phyloP scores from a whole-genome alignment of 2,329 filamentous ascomycete species.

The Byssothecium circinans region DNA sequence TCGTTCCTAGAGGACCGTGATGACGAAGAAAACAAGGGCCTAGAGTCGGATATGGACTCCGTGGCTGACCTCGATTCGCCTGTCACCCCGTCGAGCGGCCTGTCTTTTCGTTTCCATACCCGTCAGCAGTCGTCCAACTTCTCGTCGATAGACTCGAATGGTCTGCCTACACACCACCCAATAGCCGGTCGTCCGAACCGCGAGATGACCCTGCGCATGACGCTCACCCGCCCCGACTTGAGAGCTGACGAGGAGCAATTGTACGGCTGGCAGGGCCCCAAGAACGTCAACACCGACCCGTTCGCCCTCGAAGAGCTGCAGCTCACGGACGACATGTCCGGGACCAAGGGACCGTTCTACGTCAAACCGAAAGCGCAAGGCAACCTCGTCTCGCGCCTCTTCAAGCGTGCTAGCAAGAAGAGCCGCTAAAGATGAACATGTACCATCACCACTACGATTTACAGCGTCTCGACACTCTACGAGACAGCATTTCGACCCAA shows the following conservation, averaged over 20 bases:
- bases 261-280: slow-evolving; percentile 60
- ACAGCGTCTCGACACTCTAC: not conserved
- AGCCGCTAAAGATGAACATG: slow-evolving; percentile 15
- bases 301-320: slow-evolving; percentile 58
- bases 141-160: slow-evolving; percentile 36
- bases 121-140: slow-evolving; percentile 35
- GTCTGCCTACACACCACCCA: slow-evolving; percentile 25
- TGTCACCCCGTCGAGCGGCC: slow-evolving; percentile 41
- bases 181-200: slow-evolving; percentile 52
- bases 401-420: slow-evolving; percentile 43
- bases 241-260: slow-evolving; percentile 72
- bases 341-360: slow-evolving; percentile 51
- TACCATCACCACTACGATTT: slow-evolving; percentile 2
- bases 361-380: slow-evolving; percentile 40
- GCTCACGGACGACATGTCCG: slow-evolving; percentile 51
- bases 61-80: slow-evolving; percentile 40
- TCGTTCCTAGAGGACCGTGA: slow-evolving; percentile 42
- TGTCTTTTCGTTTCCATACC: slow-evolving; percentile 36
- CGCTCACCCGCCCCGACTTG: slow-evolving; percentile 84
- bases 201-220: slow-evolving; percentile 97
- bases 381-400: slow-evolving; percentile 39
- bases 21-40: slow-evolving; percentile 32
- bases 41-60: slow-evolving; percentile 38
- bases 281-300: slow-evolving; percentile 50
- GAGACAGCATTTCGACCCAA: slow-evolving; percentile 1